These are phyloP conservation scores for Sclerotinia trifoliorum DNA, from an alignment of 2,329 filamentous ascomycete species.

Conservation along the genomic window DNA sequence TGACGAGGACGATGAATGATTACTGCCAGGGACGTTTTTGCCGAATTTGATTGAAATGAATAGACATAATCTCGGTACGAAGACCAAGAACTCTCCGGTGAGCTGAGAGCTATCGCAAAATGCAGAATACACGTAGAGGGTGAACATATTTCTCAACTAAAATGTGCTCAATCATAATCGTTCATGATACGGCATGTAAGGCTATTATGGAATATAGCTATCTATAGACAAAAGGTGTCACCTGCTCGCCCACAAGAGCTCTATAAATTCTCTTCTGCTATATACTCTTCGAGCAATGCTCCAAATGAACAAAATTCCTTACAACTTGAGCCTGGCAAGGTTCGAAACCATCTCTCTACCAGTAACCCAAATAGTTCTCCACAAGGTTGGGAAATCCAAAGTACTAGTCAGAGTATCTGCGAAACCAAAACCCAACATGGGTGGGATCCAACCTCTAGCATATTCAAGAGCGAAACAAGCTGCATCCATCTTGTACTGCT, in stretches of 20 bases:
- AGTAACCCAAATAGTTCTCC: constrained; percentile 73
- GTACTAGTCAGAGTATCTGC: constrained; percentile 79
- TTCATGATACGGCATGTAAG: not conserved
- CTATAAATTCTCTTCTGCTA: constrained; percentile 1
- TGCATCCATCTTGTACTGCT: constrained; percentile 80
- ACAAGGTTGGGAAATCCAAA: constrained; percentile 80
- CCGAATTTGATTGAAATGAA: not conserved
- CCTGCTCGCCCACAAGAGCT: not conserved
- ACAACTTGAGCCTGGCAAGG: constrained; percentile 49
- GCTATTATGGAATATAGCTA: constrained; percentile 6
- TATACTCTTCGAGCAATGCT: not conserved
- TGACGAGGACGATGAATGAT: constrained; percentile 47
- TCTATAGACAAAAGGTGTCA: constrained; percentile 16
- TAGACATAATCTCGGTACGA: not conserved
- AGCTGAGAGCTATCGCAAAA: not conserved
- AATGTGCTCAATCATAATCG: not conserved
- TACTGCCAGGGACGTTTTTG: not conserved
- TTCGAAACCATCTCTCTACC: constrained; percentile 74
- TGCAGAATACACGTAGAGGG: not conserved
- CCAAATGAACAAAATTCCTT: not conserved
- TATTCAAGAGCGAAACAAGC: constrained; percentile 81
- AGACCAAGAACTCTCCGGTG: not conserved
- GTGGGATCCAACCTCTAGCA: constrained; percentile 85
- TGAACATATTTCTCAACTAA: not conserved
- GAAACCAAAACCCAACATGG: constrained; percentile 88